Percentiles rank a stretch among this genome's conserved stretches.
These are phyloP conservation scores for Pseudozyma sp. DNA, from an alignment of 1,284 basidiomycete genomes.

Conservation along the genomic window DNA sequence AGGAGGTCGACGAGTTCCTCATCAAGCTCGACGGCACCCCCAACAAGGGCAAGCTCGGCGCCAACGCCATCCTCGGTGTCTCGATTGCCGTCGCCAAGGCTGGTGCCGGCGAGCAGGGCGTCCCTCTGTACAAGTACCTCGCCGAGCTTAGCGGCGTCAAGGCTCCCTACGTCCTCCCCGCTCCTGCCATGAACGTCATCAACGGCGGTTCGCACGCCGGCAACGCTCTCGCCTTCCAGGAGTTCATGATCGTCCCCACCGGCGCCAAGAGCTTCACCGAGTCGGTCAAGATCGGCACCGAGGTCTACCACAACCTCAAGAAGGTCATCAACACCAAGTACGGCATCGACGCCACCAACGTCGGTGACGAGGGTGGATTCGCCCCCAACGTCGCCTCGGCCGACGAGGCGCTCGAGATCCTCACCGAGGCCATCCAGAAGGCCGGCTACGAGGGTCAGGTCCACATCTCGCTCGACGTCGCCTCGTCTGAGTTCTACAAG, in stretches of 20 bases:
- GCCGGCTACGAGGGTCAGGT: conserved; percentile 98
- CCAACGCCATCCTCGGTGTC: conserved; percentile 99
- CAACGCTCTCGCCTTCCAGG: conserved; percentile 86
- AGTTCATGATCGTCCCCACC: conserved; percentile 99
- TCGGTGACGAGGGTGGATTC: conserved; percentile 99
- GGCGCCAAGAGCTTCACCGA: conserved; percentile 98
- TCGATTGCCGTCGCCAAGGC: conserved; percentile 96
- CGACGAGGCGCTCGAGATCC: conserved; percentile 96
- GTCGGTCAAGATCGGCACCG: conserved; percentile 97
- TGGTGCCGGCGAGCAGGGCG: conserved; percentile 77
- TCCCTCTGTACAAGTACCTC: conserved; percentile 96
- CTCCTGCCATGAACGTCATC: conserved; percentile 93
- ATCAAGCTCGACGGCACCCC: conserved; percentile 97
- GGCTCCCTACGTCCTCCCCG: conserved; percentile 81
- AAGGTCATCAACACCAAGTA: conserved; percentile 99
- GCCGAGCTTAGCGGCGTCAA: conserved; percentile 94
- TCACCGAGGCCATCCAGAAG: conserved; percentile 94
- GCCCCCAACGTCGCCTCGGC: conserved; percentile 97
- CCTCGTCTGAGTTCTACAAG: conserved; percentile 99
- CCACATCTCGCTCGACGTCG: conserved; percentile 98
- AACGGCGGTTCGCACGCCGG: conserved; percentile 99
- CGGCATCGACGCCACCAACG: conserved; percentile 98
- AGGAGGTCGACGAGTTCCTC: conserved; percentile 96
- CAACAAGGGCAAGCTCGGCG: conserved; percentile 99
- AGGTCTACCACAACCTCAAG: conserved; percentile 98